These are phyloP conservation scores for Calonectria ilicicola DNA, from an alignment of 2,329 filamentous ascomycete genomes.

Conservation along the genomic window DNA sequence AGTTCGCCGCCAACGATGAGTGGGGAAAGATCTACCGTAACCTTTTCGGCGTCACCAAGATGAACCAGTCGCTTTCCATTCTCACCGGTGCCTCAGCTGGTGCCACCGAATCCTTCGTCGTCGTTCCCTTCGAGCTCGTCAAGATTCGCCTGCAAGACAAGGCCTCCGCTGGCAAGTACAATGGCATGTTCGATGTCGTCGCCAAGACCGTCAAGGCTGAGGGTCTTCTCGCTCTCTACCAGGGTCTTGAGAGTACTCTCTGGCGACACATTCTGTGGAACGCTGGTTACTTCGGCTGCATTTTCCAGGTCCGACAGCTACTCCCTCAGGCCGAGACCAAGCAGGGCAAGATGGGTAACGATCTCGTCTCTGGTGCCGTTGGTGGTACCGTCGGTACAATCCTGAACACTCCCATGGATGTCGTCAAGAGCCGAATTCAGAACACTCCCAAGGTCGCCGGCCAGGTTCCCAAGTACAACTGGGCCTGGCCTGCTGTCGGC, in stretches of 20 bases:
- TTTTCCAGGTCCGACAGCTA: slow-evolving; percentile 93
- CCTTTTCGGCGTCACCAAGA: slow-evolving; percentile 84
- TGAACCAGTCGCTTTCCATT: slow-evolving; percentile 91
- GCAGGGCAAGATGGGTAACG: slow-evolving; percentile 84
- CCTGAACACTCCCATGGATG: slow-evolving; percentile 95
- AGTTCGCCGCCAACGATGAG: slow-evolving; percentile 98
- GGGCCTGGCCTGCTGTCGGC: slow-evolving; percentile 89
- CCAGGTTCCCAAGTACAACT: slow-evolving; percentile 93
- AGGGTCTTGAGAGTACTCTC: slow-evolving; percentile 94
- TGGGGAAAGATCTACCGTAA: slow-evolving; percentile 97
- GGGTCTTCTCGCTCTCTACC: slow-evolving; percentile 90
- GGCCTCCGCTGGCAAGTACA: slow-evolving; percentile 90
- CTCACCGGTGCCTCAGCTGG: slow-evolving; percentile 95
- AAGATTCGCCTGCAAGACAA: slow-evolving; percentile 98
- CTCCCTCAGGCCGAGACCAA: slow-evolving; percentile 87
- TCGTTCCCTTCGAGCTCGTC: slow-evolving; percentile 97
- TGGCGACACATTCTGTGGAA: slow-evolving; percentile 96
- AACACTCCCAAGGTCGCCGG: slow-evolving; percentile 90
- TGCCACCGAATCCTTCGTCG: slow-evolving; percentile 95
- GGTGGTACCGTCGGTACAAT: slow-evolving; percentile 92
- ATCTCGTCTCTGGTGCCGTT: slow-evolving; percentile 86
- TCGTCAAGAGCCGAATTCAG: slow-evolving; percentile 98
- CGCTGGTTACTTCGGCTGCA: slow-evolving; percentile 96
- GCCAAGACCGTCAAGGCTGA: slow-evolving; percentile 86
- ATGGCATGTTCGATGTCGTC: slow-evolving; percentile 83